Percentiles rank a stretch among this genome's conserved stretches.
phyloP scores from a whole-genome alignment of 2,329 filamentous ascomycete genomes.

The Alternaria rosae region DNA sequence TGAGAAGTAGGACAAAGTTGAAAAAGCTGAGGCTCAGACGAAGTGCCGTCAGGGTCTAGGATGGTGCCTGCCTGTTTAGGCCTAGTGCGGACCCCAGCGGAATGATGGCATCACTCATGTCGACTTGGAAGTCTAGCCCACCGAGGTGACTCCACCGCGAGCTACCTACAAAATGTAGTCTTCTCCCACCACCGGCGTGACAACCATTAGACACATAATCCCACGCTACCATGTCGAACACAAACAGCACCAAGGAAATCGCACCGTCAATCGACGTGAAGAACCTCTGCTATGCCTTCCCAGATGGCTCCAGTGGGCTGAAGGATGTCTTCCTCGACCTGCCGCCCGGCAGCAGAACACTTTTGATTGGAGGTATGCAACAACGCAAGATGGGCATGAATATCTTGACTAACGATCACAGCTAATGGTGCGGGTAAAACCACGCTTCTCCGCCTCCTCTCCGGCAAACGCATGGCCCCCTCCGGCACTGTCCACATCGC shows the following conservation, averaged over 20 bases:
- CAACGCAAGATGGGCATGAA: too few species aligned
- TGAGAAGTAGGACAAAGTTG: not conserved
- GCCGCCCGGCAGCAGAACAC: constrained; percentile 82
- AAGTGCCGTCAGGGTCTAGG: constrained; percentile 18
- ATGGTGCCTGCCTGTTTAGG: constrained; percentile 23
- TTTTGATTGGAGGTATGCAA: constrained; percentile 80
- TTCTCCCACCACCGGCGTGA: constrained; percentile 3
- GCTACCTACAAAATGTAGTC: constrained; percentile 24
- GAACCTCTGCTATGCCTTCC: constrained; percentile 86
- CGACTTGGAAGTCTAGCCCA: constrained; percentile 3
- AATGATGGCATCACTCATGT: constrained; percentile 22
- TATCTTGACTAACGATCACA: constrained; percentile 50
- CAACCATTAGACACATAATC: not conserved
- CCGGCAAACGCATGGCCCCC: constrained; percentile 92
- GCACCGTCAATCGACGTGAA: constrained; percentile 74
- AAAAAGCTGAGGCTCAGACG: not conserved
- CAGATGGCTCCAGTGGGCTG: constrained; percentile 82
- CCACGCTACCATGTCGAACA: constrained; percentile 29
- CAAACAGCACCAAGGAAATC: constrained; percentile 25
- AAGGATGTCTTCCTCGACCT: constrained; percentile 76
- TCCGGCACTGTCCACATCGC: constrained; percentile 75
- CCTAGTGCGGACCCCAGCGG: constrained; percentile 14
- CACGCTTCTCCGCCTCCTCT: constrained; percentile 90
- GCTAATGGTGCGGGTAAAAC: constrained; percentile 98
- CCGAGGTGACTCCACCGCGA: constrained; percentile 14